These are phyloP conservation scores for Debaryomyces hansenii DNA, from an alignment of 805 yeast genomes.

Conservation along the genomic window DNA sequence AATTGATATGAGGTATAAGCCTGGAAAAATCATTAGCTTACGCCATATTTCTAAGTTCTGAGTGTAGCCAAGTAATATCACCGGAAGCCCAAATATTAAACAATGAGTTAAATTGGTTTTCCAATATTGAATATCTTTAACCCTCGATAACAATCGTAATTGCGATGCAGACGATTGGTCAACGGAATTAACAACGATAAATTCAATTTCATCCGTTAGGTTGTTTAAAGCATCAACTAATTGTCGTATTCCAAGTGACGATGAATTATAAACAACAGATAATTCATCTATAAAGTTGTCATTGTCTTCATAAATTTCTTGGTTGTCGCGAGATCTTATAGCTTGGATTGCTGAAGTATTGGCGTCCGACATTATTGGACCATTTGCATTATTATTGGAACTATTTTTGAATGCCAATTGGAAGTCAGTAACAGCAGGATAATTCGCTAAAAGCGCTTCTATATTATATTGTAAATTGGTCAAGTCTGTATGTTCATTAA, in stretches of 20 bases:
- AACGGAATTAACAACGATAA: constrained; percentile 44
- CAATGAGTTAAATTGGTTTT: constrained; percentile 52
- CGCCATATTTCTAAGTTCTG: constrained; percentile 35
- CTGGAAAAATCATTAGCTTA: constrained; percentile 47
- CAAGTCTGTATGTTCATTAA: constrained; percentile 26
- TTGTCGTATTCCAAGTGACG: constrained; percentile 59
- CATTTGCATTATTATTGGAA: background rate
- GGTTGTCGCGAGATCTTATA: constrained; percentile 14
- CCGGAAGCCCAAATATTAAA: constrained; percentile 60
- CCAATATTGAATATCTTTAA: constrained; percentile 77
- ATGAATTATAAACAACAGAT: constrained; percentile 49
- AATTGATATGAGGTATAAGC: constrained; percentile 64
- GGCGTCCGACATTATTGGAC: constrained; percentile 11
- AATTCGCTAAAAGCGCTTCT: constrained; percentile 37
- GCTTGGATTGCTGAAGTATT: constrained; percentile 15
- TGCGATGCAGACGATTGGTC: constrained; percentile 64
- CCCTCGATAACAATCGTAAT: constrained; percentile 62
- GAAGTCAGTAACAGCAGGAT: constrained; percentile 28
- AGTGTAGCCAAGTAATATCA: constrained; percentile 51
- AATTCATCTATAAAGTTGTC: constrained; percentile 33
- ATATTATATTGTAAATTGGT: constrained; percentile 34
- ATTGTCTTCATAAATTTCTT: constrained; percentile 8
- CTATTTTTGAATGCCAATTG: constrained; percentile 20
- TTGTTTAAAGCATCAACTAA: constrained; percentile 47
- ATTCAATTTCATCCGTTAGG: constrained; percentile 56